Evolutionary conservation across 2,329 filamentous ascomycete genomes (phyloP), one percentile per base, ranked within the genome.

Genomic region (Colletotrichum navitas): DNA sequence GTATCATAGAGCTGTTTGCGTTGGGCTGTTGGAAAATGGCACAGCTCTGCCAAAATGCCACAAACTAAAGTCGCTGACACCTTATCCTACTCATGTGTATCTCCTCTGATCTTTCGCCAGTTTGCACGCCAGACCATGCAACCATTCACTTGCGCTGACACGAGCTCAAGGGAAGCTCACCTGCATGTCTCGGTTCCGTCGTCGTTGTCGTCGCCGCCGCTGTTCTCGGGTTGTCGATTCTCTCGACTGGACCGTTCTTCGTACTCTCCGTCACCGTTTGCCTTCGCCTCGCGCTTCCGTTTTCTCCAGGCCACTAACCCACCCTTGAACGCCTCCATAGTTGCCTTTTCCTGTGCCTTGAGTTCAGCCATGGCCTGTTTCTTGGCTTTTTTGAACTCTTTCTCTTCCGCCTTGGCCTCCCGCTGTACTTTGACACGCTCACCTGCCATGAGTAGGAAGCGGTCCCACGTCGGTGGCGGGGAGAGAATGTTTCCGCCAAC

Each of bases 1-100:
- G 68, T 71, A 71, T 59, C 43, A 71, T 71, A 71, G 52, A 71
- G 52, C 45, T 36, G 11, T 68, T 24, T n/a, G 59, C 32, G 59
- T 34, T 55, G 47, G 39, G 39, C 47, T 70, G 41, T 41, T 14
- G 39, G 24, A 16, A 18, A 18, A 41, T 45, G 55, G 41, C 55
- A 16, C 49, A 24, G 45, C 52, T 47, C 47, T 45, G 55, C 47
- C 47, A 69, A 51, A 26, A 67, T 62, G 51, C 34, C 45, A 29
- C 64, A 34, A 45, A 45, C 58, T 60, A 24, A 24, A 58, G 34
- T 58, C 39, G 45, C 11, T 54, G 45, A 18, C 34, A 41, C 11
- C 45, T 41, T 29, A 18, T 39, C 21, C 45, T 32, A 8, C 29
- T 54, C 12, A 24, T 21, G 14, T 5, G 11, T 21, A 14, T 51